Conservation (phyloP, 2,329 filamentous ascomycete genomes). For the Talaromyces sp. region DNA sequence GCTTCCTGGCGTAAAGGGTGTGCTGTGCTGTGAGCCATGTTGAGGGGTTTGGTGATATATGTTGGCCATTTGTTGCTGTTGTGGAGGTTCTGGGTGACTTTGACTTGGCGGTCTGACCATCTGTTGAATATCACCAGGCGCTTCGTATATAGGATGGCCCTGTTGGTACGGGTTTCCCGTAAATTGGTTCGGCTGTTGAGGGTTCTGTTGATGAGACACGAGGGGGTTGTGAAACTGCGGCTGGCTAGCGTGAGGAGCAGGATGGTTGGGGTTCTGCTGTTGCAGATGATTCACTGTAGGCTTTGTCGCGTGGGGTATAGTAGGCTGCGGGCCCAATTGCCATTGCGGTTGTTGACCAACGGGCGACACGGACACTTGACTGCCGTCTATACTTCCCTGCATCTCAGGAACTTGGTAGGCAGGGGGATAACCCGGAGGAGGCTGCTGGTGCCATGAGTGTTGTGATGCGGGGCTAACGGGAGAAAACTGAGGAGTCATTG, state of each 20-base stretch:
- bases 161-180: background rate
- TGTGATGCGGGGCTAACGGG: background rate
- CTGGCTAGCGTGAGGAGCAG: background rate
- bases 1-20: background rate
- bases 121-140: background rate
- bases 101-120: background rate
- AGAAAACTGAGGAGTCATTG: conserved; percentile 3
- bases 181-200: conserved; percentile 1
- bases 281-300: conserved; percentile 2
- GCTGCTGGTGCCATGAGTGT: conserved; percentile 1
- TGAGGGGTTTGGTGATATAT: background rate
- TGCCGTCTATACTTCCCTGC: background rate
- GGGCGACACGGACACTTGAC: background rate
- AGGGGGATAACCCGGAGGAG: background rate
- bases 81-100: background rate
- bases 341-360: conserved; percentile 6
- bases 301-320: conserved; percentile 12
- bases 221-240: background rate
- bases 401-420: conserved; percentile 1
- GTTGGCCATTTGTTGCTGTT: background rate
- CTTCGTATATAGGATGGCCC: conserved; percentile 1
- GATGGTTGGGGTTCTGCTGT: background rate
- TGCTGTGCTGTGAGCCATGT: background rate
- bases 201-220: conserved; percentile 1
- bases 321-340: conserved; percentile 9